These are phyloP conservation scores for Fraxinus angustifolia DNA, from an alignment of 305 asterid species.

Conservation along the genomic window DNA sequence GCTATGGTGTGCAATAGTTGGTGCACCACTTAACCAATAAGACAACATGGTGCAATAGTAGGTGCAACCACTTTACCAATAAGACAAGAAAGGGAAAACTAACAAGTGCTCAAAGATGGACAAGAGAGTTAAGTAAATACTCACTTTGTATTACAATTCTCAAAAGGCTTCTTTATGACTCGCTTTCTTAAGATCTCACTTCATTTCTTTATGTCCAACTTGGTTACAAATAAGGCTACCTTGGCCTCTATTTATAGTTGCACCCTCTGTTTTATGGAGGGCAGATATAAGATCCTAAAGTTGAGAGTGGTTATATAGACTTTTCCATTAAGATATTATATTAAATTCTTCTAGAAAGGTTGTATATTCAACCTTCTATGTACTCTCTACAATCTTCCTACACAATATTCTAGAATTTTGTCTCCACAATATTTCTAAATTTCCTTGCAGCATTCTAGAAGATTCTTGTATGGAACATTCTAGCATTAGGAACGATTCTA, in stretches of 20 bases:
- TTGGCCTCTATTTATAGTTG: background rate
- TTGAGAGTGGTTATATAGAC: background rate
- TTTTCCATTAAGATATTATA: background rate
- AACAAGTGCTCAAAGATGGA: background rate
- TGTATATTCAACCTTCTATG: background rate
- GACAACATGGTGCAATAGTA: background rate
- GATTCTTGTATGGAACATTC: background rate
- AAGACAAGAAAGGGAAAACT: background rate
- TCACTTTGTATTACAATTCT: background rate
- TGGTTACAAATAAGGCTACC: background rate
- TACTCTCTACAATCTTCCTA: background rate
- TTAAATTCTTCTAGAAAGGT: background rate
- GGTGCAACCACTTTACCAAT: background rate
- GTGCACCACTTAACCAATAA: background rate
- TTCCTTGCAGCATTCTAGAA: background rate
- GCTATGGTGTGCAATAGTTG: background rate
- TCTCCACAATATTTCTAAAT: background rate
- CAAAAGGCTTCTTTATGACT: background rate
- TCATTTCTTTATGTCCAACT: background rate
- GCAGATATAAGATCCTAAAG: background rate
- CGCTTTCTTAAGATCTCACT: background rate
- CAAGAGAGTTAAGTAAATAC: background rate
- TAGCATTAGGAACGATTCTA: background rate
- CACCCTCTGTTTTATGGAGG: background rate
- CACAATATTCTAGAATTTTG: background rate